phyloP scores from a whole-genome alignment of 1,284 basidiomycete genomes.

The Heterobasidion annosum region DNA sequence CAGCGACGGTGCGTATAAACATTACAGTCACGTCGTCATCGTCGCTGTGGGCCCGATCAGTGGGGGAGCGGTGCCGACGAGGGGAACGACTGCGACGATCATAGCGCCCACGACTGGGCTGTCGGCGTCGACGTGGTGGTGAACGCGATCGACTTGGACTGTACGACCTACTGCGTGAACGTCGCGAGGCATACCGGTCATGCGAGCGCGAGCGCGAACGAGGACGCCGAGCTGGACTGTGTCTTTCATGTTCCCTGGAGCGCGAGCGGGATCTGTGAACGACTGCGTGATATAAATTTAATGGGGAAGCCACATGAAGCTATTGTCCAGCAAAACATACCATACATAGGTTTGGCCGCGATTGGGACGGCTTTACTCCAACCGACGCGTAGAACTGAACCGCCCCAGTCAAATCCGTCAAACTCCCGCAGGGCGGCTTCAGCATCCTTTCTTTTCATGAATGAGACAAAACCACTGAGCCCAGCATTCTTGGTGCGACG shows the following conservation, averaged over 20 bases:
- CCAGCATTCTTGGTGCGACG: conserved; percentile 62
- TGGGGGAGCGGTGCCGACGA: conserved; percentile 27
- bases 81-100: conserved; percentile 38
- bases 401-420: conserved; percentile 91
- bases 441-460: conserved; percentile 88
- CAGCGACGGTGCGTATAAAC: conserved; percentile 80
- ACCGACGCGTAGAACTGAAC: conserved; percentile 74
- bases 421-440: conserved; percentile 80
- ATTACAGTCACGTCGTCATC: conserved; percentile 71
- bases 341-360: conserved; percentile 71
- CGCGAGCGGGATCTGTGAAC: conserved; percentile 22
- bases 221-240: conserved; percentile 15
- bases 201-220: conserved; percentile 41
- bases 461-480: conserved; percentile 91
- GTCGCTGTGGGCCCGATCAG: conserved; percentile 29
- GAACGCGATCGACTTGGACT: conserved; percentile 18
- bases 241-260: conserved; percentile 15
- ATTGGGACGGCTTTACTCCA: conserved; percentile 96
- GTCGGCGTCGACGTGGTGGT: neutral
- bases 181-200: conserved; percentile 13
- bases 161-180: conserved; percentile 2
- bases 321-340: conserved; percentile 33
- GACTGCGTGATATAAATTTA: conserved; percentile 15
- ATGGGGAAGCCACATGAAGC: neutral
- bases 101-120: conserved; percentile 21